Conservation (phyloP, 108 stramenopile species). For the Cylindrotheca closterium region DNA sequence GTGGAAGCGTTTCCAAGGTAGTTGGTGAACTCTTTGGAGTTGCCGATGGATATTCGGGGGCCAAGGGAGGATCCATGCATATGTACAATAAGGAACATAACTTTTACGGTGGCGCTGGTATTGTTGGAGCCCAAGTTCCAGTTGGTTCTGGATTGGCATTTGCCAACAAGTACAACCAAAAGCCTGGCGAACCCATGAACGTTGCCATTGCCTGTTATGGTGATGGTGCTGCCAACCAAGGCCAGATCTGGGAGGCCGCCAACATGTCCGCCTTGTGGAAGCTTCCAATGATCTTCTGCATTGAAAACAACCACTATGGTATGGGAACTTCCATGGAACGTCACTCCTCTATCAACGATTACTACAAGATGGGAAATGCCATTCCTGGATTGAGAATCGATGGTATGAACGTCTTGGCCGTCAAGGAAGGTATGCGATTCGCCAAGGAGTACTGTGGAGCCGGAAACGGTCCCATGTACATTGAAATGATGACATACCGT, state of each 20-base stretch:
- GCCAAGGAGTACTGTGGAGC: conserved; percentile 90
- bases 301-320: conserved; percentile 99
- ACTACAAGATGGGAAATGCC: conserved; percentile 99
- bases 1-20: conserved; percentile 84
- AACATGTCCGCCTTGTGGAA: conserved; percentile 95
- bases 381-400: conserved; percentile 97
- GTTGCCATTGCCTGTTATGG: conserved; percentile 98
- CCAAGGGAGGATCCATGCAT: conserved; percentile 99
- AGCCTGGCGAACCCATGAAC: conserved; percentile 90
- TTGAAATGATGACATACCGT: conserved; percentile 98
- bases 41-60: conserved; percentile 74
- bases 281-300: conserved; percentile 98
- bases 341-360: conserved; percentile 91
- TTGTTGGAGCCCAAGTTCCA: conserved; percentile 99
- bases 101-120: conserved; percentile 98
- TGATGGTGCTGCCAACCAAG: conserved; percentile 99
- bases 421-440: conserved; percentile 95
- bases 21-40: conserved; percentile 93
- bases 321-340: conserved; percentile 99
- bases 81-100: conserved; percentile 98
- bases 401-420: conserved; percentile 99
- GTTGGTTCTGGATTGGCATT: conserved; percentile 98
- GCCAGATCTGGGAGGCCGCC: conserved; percentile 99
- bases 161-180: conserved; percentile 96
- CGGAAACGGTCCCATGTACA: conserved; percentile 98